A percentile compares a stretch with the other conserved stretches of the same genome.
phyloP scores from a whole-genome alignment of 768 basidiomycete genomes.

The Stropharia rugosoannulata region DNA sequence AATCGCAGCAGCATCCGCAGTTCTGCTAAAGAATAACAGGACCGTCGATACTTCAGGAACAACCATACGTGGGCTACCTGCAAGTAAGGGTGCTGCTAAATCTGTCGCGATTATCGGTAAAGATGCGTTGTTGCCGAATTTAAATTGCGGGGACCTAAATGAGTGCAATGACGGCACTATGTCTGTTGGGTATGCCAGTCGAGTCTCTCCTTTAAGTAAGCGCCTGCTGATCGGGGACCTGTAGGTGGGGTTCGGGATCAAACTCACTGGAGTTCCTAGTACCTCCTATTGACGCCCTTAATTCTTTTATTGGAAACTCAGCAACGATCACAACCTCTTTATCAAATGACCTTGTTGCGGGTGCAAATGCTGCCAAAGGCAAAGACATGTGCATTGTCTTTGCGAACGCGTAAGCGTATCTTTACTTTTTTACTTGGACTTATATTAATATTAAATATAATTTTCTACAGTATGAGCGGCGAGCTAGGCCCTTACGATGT shows the following conservation, averaged over 20 bases:
- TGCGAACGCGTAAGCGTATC: slow-evolving; percentile 46
- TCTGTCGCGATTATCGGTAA: slow-evolving; percentile 60
- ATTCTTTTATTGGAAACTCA: slow-evolving; percentile 34
- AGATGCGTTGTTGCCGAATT: slow-evolving; percentile 52
- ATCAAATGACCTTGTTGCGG: slow-evolving; percentile 40
- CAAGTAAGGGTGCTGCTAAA: slow-evolving; percentile 47
- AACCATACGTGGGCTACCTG: slow-evolving; percentile 40
- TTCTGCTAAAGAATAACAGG: slow-evolving; percentile 66
- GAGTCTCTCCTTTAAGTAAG: not conserved
- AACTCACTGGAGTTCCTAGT: slow-evolving; percentile 45
- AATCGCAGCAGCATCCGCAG: slow-evolving; percentile 65
- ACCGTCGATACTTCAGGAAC: slow-evolving; percentile 35
- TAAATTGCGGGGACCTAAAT: slow-evolving; percentile 45
- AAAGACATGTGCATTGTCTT: slow-evolving; percentile 63
- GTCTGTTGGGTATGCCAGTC: slow-evolving; percentile 49
- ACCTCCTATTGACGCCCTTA: slow-evolving; percentile 48
- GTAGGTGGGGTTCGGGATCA: slow-evolving; percentile 51
- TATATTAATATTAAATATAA: slow-evolving; percentile 17
- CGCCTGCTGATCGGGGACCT: not conserved
- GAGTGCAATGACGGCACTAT: slow-evolving; percentile 60
- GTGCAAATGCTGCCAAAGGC: slow-evolving; percentile 37
- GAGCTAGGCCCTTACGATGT: slow-evolving; percentile 55
- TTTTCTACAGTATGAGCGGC: slow-evolving; percentile 40
- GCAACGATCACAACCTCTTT: slow-evolving; percentile 41
- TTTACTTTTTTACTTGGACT: slow-evolving; percentile 23